phyloP scores from a whole-genome alignment of 1,139 yeast species.

The Suhomyces coccinellae region DNA sequence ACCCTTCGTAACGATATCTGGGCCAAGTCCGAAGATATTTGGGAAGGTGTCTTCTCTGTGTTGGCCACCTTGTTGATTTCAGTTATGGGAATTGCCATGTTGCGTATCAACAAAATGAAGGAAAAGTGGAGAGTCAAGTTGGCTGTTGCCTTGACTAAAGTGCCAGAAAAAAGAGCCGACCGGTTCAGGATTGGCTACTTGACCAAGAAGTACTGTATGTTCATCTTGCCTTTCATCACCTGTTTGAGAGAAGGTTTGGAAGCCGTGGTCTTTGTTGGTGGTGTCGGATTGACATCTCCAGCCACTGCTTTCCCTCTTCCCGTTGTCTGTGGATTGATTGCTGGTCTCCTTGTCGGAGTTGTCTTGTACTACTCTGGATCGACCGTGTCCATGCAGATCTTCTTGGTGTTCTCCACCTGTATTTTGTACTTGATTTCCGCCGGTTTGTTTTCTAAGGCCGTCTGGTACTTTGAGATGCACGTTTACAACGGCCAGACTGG shows the following conservation, averaged over 20 bases:
- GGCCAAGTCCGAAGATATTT: slow-evolving; percentile 27
- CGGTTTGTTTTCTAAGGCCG: slow-evolving; percentile 58
- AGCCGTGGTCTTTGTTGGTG: slow-evolving; percentile 51
- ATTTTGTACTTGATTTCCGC: slow-evolving; percentile 47
- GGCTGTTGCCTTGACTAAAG: slow-evolving; percentile 36
- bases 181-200: slow-evolving; percentile 24
- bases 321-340: slow-evolving; percentile 35
- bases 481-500: slow-evolving; percentile 52
- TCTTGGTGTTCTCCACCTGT: slow-evolving; percentile 43
- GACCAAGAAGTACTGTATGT: slow-evolving; percentile 37
- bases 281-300: slow-evolving; percentile 46
- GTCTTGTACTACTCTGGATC: slow-evolving; percentile 45
- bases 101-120: slow-evolving; percentile 41
- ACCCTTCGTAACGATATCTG: slow-evolving; percentile 24
- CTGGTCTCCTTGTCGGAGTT: slow-evolving; percentile 38
- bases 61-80: slow-evolving; percentile 29
- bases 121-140: slow-evolving; percentile 51
- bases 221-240: slow-evolving; percentile 45
- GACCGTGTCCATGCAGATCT: slow-evolving; percentile 42
- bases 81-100: slow-evolving; percentile 30
- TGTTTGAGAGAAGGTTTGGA: slow-evolving; percentile 50
- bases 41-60: slow-evolving; percentile 31
- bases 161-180: slow-evolving; percentile 16
- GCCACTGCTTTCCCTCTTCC: slow-evolving; percentile 42
- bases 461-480: slow-evolving; percentile 84